Conservation (phyloP, 1,284 basidiomycete genomes). For the Tylopilus sp. region DNA sequence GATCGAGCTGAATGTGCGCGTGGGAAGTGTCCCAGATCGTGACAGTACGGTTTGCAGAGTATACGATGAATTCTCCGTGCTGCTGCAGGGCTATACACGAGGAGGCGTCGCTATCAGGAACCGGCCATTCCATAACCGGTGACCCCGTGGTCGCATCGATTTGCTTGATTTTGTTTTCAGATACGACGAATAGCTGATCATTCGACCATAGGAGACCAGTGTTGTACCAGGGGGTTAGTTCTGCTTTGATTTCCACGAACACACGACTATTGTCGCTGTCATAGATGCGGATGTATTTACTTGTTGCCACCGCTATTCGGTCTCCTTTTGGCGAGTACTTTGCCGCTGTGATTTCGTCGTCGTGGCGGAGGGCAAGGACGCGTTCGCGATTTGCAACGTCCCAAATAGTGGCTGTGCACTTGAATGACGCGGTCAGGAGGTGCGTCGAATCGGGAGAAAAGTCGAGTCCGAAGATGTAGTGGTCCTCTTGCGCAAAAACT, state of each 20-base stretch:
- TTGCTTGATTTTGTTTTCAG: not conserved
- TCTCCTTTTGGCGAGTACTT: not conserved
- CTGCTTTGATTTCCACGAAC: not conserved
- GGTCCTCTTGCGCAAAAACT: not conserved
- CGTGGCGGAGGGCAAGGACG: not conserved
- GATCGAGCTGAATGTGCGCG: not conserved
- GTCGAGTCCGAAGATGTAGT: not conserved
- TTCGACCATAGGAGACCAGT: slow-evolving; percentile 2
- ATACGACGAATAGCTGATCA: not conserved
- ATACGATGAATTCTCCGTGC: not conserved
- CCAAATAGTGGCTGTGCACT: not conserved
- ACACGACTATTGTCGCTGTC: not conserved
- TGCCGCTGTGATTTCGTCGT: not conserved
- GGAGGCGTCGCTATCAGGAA: not conserved
- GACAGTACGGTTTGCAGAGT: not conserved
- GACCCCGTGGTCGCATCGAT: not conserved
- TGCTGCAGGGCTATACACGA: not conserved
- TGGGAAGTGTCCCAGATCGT: not conserved
- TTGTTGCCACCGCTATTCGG: not conserved
- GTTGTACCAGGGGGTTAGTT: not conserved
- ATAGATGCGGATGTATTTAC: not conserved
- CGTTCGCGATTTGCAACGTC: not conserved
- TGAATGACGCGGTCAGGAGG: not conserved
- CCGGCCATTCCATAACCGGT: not conserved
- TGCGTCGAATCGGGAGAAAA: slow-evolving; percentile 1